Percentiles rank a stretch among this genome's conserved stretches.
These are phyloP conservation scores for Lactarius sanguifluus DNA, from an alignment of 768 basidiomycete genomes.

Conservation along the genomic window DNA sequence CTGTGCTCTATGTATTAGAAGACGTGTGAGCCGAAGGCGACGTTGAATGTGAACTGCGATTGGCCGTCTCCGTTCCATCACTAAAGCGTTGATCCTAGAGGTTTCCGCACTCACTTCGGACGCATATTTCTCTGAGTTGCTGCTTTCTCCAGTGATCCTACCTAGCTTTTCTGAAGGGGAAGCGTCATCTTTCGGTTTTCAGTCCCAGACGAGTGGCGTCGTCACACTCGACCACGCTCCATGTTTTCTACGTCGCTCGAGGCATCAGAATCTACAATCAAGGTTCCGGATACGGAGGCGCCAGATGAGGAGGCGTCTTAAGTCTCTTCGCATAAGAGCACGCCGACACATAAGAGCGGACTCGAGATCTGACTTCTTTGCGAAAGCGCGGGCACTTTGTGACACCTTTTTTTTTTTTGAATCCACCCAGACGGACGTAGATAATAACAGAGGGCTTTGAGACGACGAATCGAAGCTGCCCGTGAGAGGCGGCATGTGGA, in stretches of 20 bases:
- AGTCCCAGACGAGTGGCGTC: constrained; percentile 79
- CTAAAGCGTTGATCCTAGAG: constrained; percentile 35
- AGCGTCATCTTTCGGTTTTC: constrained; percentile 58
- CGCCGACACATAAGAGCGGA: too few species aligned
- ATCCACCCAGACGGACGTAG: too few species aligned
- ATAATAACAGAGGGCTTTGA: too few species aligned
- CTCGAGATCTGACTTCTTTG: too few species aligned
- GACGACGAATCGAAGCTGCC: too few species aligned
- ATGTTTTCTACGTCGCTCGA: constrained; percentile 46
- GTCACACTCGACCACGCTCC: constrained; percentile 47
- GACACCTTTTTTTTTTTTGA: too few species aligned
- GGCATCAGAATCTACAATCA: constrained; percentile 53
- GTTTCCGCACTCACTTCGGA: constrained; percentile 46
- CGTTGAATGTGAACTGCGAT: constrained; percentile 49
- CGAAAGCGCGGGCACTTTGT: too few species aligned
- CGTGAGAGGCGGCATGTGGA: too few species aligned
- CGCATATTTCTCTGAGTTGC: constrained; percentile 43
- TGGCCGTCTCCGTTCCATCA: background rate
- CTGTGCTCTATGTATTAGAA: constrained; percentile 72
- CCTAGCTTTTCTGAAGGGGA: constrained; percentile 45
- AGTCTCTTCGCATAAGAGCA: constrained; percentile 2
- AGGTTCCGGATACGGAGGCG: constrained; percentile 50
- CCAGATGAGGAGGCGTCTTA: constrained; percentile 43
- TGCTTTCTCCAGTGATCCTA: constrained; percentile 34
- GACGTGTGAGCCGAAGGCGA: constrained; percentile 55